These are phyloP conservation scores for Aspergillus felis DNA, from an alignment of 2,329 filamentous ascomycete genomes.

Conservation along the genomic window DNA sequence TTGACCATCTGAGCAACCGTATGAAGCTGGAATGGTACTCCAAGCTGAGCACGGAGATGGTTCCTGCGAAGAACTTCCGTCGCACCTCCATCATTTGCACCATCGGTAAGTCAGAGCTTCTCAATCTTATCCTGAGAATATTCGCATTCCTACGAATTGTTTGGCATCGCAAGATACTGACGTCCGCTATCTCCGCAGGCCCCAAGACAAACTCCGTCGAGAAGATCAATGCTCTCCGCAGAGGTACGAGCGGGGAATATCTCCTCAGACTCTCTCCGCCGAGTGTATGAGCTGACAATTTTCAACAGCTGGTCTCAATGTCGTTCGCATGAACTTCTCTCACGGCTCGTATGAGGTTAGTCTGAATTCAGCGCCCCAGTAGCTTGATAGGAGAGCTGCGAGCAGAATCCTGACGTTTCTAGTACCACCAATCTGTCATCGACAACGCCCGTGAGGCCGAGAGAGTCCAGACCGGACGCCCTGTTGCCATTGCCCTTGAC, in stretches of 20 bases:
- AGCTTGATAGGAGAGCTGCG: neutral
- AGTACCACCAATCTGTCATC: slow-evolving; percentile 98
- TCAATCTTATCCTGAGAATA: neutral
- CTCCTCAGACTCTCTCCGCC: neutral
- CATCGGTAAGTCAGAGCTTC: slow-evolving; percentile 61
- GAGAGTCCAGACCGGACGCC: slow-evolving; percentile 70
- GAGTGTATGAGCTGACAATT: slow-evolving; percentile 12
- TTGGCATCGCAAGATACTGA: slow-evolving; percentile 15
- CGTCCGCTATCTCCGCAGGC: slow-evolving; percentile 43
- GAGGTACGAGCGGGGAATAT: slow-evolving; percentile 39
- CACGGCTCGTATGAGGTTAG: slow-evolving; percentile 77
- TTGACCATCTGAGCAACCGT: slow-evolving; percentile 81
- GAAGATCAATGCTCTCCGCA: slow-evolving; percentile 91
- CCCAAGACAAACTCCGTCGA: slow-evolving; percentile 98
- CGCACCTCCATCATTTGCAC: slow-evolving; percentile 98
- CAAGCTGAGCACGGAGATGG: slow-evolving; percentile 83
- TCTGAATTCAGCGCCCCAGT: neutral
- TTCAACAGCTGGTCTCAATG: slow-evolving; percentile 74
- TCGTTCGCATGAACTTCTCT: slow-evolving; percentile 99
- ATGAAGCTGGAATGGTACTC: slow-evolving; percentile 67
- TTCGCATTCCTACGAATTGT: slow-evolving; percentile 1
- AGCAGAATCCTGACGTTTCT: slow-evolving; percentile 11
- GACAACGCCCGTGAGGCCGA: slow-evolving; percentile 90
- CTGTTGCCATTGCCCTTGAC: slow-evolving; percentile 89
- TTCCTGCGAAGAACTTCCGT: slow-evolving; percentile 84